These are phyloP conservation scores for Eremothecium cymbalariae DNA, from an alignment of 1,139 yeast species.

Conservation along the genomic window DNA sequence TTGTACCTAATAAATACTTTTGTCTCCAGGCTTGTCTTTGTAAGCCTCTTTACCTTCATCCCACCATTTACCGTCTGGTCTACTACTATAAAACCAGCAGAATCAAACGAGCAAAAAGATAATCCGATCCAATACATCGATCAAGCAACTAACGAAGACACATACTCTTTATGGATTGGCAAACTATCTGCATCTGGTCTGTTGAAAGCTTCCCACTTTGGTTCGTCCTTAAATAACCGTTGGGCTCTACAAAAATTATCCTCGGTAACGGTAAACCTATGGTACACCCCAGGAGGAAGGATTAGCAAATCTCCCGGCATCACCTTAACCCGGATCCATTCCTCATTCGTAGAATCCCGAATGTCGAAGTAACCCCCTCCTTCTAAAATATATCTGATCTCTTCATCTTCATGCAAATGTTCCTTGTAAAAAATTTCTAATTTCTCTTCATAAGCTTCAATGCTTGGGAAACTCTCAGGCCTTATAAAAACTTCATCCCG, in stretches of 20 bases:
- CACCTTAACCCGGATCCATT: conserved; percentile 74
- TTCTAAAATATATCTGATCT: conserved; percentile 78
- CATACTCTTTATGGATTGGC: conserved; percentile 36
- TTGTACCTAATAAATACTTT: too few relatives aligned
- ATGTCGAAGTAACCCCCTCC: conserved; percentile 94
- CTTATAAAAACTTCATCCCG: conserved; percentile 64
- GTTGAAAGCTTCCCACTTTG: conserved; percentile 89
- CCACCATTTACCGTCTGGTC: too few relatives aligned
- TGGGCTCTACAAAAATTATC: conserved; percentile 63
- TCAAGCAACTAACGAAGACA: conserved; percentile 22
- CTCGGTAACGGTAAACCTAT: conserved; percentile 71
- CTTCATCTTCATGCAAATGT: conserved; percentile 95
- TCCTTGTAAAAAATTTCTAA: conserved; percentile 69
- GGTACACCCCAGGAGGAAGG: conserved; percentile 88
- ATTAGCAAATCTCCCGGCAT: conserved; percentile 59
- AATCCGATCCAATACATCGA: too few relatives aligned
- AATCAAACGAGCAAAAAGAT: too few relatives aligned
- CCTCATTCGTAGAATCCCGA: conserved; percentile 49
- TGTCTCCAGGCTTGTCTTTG: too few relatives aligned
- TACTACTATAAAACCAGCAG: too few relatives aligned
- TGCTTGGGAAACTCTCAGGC: conserved; percentile 54
- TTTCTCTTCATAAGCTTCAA: conserved; percentile 51
- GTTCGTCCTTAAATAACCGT: conserved; percentile 86
- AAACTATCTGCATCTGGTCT: conserved; percentile 47
- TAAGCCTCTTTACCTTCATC: too few relatives aligned